phyloP scores from a whole-genome alignment of 345 rosid genomes.

The Viola odorata region DNA sequence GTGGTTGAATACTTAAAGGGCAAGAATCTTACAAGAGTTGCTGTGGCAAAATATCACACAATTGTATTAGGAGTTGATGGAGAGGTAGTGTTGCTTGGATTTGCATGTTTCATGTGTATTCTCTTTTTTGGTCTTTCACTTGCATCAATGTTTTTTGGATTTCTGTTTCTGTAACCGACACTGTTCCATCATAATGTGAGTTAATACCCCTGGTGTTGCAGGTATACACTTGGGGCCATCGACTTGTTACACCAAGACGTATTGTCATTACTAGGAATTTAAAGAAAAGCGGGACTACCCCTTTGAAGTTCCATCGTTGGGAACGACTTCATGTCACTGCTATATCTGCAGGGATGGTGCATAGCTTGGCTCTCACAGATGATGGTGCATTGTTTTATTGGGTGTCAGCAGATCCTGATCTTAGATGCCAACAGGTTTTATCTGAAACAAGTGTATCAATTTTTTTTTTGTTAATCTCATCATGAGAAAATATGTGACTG shows the following conservation, averaged over 20 bases:
- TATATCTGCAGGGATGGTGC: constrained; percentile 89
- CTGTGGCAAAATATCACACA: constrained; percentile 87
- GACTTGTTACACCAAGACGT: constrained; percentile 87
- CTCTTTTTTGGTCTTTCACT: not conserved
- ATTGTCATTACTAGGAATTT: constrained; percentile 63
- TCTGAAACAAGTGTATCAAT: not conserved
- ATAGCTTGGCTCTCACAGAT: constrained; percentile 83
- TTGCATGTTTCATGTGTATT: not conserved
- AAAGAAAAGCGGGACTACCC: constrained; percentile 57
- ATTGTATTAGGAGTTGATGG: constrained; percentile 74
- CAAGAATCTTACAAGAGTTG: constrained; percentile 53
- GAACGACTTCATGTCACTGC: constrained; percentile 66
- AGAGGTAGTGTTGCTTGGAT: constrained; percentile 49
- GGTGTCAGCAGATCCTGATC: constrained; percentile 85
- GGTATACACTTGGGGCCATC: constrained; percentile 97
- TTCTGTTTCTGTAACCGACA: not conserved
- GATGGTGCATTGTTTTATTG: constrained; percentile 93
- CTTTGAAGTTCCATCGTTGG: constrained; percentile 73
- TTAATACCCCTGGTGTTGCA: constrained; percentile 22
- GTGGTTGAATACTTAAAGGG: constrained; percentile 90
- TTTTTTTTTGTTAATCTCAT: not conserved
- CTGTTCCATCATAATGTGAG: too few species aligned
- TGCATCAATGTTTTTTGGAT: not conserved
- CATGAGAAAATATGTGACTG: not conserved
- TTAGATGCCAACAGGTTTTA: constrained; percentile 83